Base-by-base conservation (phyloP, 768 basidiomycete species). In the button mushroom (Agaricus bisporus) region DNA sequence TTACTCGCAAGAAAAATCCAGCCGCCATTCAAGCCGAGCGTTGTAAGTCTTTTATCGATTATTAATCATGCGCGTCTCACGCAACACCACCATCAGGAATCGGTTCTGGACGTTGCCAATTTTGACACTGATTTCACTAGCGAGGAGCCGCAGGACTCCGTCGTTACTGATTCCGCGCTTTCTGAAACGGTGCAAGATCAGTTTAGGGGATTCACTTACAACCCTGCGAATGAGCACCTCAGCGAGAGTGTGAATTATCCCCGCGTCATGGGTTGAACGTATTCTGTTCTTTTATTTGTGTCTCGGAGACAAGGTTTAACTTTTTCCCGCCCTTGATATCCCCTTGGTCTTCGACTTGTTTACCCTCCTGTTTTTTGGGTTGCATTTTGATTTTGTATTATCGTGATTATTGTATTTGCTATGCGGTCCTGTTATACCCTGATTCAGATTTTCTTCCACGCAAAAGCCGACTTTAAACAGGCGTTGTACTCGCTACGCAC, bases 51-150 rank as follows among this genome's bases (percentile, higher is more conserved):
- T 46, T 41, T 51, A 26, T 42, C 15, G 18, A 32, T 22, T 51
- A 25, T 20, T 26, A 32, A 28, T 42, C 17, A 25, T 11, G n/a
- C 11, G 20, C 41, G 25, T 41, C 43, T 59, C 25, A 54, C 35
- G 4, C 41, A 46, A 44, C 28, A 22, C 18, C 35, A 15, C 5
- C 28, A 52, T 53, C 46, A 86, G 85, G 93, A 95, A 74, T 88
- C 87, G 51, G 94, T 94, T 1, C 81, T 97, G 42, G 95, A 97
- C 66, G 93, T 95, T 18, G 91, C 87, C 54, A 93, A 98, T 76
- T 98, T 99, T 71, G 97, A 98, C 68, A 81, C 92, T 22, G 95
- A 98, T 68, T 99, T 99, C 66, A 98, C 95, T 26, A 90, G 86
- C 56, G 95, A 99, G 67, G 86, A 91, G 53, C 88, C 95, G 2